phyloP scores from a whole-genome alignment of 2,329 filamentous ascomycete genomes.

The Aspergillus awamori region DNA sequence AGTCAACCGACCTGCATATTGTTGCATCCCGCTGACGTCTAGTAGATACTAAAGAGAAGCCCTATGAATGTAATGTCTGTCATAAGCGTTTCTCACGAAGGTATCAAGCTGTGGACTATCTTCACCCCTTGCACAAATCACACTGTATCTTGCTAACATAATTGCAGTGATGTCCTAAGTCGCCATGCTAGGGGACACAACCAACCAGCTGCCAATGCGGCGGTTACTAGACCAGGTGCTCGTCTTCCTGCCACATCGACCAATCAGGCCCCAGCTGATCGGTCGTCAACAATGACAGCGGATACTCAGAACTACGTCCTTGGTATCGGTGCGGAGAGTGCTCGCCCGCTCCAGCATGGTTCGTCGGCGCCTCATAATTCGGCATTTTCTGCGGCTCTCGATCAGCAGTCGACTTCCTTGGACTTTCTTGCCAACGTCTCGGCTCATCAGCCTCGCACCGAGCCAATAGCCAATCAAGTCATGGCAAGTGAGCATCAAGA shows the following conservation, averaged over 20 bases:
- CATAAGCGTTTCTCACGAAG: constrained; percentile 59
- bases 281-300: constrained; percentile 24
- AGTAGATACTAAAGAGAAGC: constrained; percentile 57
- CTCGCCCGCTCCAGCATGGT: constrained; percentile 20
- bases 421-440: constrained; percentile 45
- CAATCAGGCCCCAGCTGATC: constrained; percentile 31
- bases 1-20: constrained; percentile 28
- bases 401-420: constrained; percentile 40
- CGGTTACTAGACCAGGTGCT: constrained; percentile 27
- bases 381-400: constrained; percentile 34
- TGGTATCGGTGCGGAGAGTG: constrained; percentile 17
- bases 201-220: constrained; percentile 19
- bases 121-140: background rate
- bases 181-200: constrained; percentile 57
- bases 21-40: background rate
- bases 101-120: constrained; percentile 31
- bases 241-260: constrained; percentile 27
- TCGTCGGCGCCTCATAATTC: constrained; percentile 27
- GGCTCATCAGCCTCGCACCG: constrained; percentile 36
- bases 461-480: constrained; percentile 31
- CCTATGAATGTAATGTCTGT: constrained; percentile 57
- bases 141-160: constrained; percentile 4
- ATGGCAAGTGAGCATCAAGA: constrained; percentile 33
- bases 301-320: constrained; percentile 24
- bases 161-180: constrained; percentile 52